Evolutionary conservation across 805 yeast species (phyloP), one percentile per base, ranked within the genome.

Genomic region (Kodamaea lidongshanica): DNA sequence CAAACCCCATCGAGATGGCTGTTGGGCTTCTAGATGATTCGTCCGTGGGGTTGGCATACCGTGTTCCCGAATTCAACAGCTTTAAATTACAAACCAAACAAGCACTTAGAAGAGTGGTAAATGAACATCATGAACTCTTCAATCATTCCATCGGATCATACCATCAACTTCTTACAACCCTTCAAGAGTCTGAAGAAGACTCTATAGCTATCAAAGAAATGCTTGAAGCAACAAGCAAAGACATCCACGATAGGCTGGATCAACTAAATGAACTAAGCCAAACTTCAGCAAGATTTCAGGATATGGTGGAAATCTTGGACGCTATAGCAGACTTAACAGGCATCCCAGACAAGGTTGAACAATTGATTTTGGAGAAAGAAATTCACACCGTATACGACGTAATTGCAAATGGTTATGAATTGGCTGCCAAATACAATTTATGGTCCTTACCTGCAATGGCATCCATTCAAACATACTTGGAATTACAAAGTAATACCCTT

Each of bases 1-100:
- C 46, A 13, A 87, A 86, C 49, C 94, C 95, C 1, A 67, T 92
- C 26, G 96, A 86, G 44, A 63, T 79, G 30, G 96, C 96, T 0
- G 63, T 89, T 22, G 77, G 88, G 1, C 63, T 92, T 34, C 61
- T 87, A 45, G 96, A 89, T 54, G 79, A 78, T 44, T 77, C 94
- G 2, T 82, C 95, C 1, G 92, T 87, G n/a, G 97, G 97, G 0
- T 58, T 84, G 45, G 94, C 95, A 1, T 79, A 78, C 45, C 73
- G 79, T 37, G 66, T 67, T 35, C 67, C 67, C 2, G 87, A 84
- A 38, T 89, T 89, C 42, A 61, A 67, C 24, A 68, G 70, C 27
- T 54, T 86, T 25, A 74, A 79, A 38, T 59, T 61, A 14, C 61
- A 71, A 31, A 70, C 88, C 8, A 72, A 77, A 10, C 50, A 50